Evolutionary conservation across 192 early-diverging fungal genomes (phyloP).

Genomic region (Coemansia sp.): DNA sequence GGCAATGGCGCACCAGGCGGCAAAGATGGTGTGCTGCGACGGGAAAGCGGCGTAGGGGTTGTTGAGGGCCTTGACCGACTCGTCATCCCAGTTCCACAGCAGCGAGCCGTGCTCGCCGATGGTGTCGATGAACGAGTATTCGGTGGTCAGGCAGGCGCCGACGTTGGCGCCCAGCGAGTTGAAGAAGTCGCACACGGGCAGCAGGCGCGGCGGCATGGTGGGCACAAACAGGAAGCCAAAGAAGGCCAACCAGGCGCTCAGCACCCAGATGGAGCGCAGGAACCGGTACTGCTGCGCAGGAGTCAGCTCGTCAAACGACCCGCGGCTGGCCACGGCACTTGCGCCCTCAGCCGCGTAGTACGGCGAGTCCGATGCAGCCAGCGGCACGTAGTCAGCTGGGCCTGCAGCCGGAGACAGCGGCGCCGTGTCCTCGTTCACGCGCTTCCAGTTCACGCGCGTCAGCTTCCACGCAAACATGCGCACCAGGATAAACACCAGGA

Average conservation of each 20-base stretch:
- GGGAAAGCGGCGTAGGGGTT: slow-evolving; percentile 57
- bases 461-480: slow-evolving; percentile 58
- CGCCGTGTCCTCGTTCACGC: slow-evolving; percentile 37
- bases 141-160: slow-evolving; percentile 49
- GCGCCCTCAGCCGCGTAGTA: slow-evolving; percentile 29
- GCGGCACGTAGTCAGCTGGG: slow-evolving; percentile 31
- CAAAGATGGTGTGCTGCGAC: slow-evolving; percentile 55
- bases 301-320: slow-evolving; percentile 43
- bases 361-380: slow-evolving; percentile 6
- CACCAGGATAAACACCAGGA: slow-evolving; percentile 50
- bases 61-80: slow-evolving; percentile 56
- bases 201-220: slow-evolving; percentile 55
- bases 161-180: slow-evolving; percentile 50
- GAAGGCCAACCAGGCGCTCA: slow-evolving; percentile 52
- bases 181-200: slow-evolving; percentile 55
- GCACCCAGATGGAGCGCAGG: slow-evolving; percentile 53
- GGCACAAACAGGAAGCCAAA: slow-evolving; percentile 54
- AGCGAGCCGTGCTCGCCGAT: slow-evolving; percentile 53
- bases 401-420: slow-evolving; percentile 12
- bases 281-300: slow-evolving; percentile 57
- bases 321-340: slow-evolving; percentile 20
- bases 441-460: slow-evolving; percentile 55
- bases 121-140: slow-evolving; percentile 49
- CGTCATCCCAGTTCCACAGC: slow-evolving; percentile 58
- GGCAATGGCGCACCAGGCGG: slow-evolving; percentile 48